A percentile compares a stretch with the other conserved stretches of the same genome.
These are phyloP conservation scores for Ustilago cynodontis DNA, from an alignment of 1,284 basidiomycete genomes.

Conservation along the genomic window DNA sequence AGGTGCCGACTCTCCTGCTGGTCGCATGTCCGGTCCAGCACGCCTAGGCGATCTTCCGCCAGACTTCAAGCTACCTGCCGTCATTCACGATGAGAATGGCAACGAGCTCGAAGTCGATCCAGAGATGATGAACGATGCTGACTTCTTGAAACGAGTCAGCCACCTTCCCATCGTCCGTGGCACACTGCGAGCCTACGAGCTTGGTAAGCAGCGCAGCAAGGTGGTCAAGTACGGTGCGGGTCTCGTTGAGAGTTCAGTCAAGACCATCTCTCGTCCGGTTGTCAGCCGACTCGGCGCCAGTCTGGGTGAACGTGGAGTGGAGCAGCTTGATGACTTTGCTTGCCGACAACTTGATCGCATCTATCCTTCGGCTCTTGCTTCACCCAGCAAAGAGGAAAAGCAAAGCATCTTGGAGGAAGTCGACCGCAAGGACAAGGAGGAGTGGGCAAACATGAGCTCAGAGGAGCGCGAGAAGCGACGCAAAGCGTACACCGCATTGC, in stretches of 20 bases:
- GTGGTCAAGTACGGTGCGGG: slow-evolving; percentile 90
- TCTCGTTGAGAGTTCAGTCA: slow-evolving; percentile 87
- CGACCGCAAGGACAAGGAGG: slow-evolving; percentile 53
- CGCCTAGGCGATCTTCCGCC: slow-evolving; percentile 57
- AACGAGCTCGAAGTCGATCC: slow-evolving; percentile 59
- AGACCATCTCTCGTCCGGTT: slow-evolving; percentile 84
- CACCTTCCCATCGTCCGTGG: slow-evolving; percentile 76
- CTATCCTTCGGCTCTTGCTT: slow-evolving; percentile 42
- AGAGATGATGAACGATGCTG: slow-evolving; percentile 62
- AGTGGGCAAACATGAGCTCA: slow-evolving; percentile 57
- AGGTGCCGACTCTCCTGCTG: slow-evolving; percentile 41
- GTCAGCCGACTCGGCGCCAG: slow-evolving; percentile 77
- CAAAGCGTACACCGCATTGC: slow-evolving; percentile 54
- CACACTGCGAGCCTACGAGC: slow-evolving; percentile 80
- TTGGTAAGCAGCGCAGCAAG: slow-evolving; percentile 80
- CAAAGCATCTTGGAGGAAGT: slow-evolving; percentile 53
- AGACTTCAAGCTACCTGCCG: slow-evolving; percentile 61
- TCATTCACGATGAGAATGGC: slow-evolving; percentile 61
- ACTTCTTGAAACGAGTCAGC: slow-evolving; percentile 58
- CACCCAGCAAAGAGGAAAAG: slow-evolving; percentile 57
- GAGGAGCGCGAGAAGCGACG: slow-evolving; percentile 59
- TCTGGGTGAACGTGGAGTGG: slow-evolving; percentile 73
- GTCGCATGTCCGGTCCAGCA: slow-evolving; percentile 29
- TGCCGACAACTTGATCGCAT: slow-evolving; percentile 83
- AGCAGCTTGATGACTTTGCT: slow-evolving; percentile 87